Conservation (phyloP, 1,139 yeast species). For the Candida pseudoviswanathii region DNA sequence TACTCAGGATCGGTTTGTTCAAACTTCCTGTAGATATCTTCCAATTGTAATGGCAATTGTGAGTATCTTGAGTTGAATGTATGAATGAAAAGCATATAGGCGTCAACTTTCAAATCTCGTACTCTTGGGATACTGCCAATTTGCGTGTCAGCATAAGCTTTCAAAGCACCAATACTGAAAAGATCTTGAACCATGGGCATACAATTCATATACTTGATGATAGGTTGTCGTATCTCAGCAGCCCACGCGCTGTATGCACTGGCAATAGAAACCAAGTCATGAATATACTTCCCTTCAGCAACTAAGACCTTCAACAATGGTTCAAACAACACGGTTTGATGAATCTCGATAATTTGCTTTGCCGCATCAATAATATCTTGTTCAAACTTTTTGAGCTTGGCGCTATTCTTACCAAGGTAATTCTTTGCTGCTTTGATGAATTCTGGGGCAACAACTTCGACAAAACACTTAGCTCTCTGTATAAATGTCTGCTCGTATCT, state of each 20-base stretch:
- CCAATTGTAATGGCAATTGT: slow-evolving; percentile 66
- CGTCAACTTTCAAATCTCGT: slow-evolving; percentile 50
- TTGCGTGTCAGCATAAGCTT: slow-evolving; percentile 54
- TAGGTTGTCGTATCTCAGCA: slow-evolving; percentile 39
- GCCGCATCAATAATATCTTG: slow-evolving; percentile 65
- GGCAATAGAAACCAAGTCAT: slow-evolving; percentile 53
- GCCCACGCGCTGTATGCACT: slow-evolving; percentile 71
- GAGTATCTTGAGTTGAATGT: slow-evolving; percentile 78
- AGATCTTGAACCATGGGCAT: slow-evolving; percentile 36
- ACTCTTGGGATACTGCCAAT: slow-evolving; percentile 40
- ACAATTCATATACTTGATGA: slow-evolving; percentile 60
- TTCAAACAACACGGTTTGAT: slow-evolving; percentile 55
- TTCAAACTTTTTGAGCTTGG: slow-evolving; percentile 37
- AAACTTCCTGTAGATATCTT: slow-evolving; percentile 55
- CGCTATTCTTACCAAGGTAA: slow-evolving; percentile 35
- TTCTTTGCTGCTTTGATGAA: slow-evolving; percentile 52
- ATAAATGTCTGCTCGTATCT: slow-evolving; percentile 76
- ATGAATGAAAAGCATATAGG: slow-evolving; percentile 66
- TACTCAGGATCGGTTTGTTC: slow-evolving; percentile 57
- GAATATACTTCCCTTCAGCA: slow-evolving; percentile 64
- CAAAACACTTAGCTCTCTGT: slow-evolving; percentile 66
- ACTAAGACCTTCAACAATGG: slow-evolving; percentile 48
- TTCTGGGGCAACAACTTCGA: slow-evolving; percentile 50
- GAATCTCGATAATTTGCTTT: slow-evolving; percentile 60
- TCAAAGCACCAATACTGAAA: slow-evolving; percentile 47